phyloP scores from a whole-genome alignment of 306 rosid genomes.

The Vachellia pachyceras region DNA sequence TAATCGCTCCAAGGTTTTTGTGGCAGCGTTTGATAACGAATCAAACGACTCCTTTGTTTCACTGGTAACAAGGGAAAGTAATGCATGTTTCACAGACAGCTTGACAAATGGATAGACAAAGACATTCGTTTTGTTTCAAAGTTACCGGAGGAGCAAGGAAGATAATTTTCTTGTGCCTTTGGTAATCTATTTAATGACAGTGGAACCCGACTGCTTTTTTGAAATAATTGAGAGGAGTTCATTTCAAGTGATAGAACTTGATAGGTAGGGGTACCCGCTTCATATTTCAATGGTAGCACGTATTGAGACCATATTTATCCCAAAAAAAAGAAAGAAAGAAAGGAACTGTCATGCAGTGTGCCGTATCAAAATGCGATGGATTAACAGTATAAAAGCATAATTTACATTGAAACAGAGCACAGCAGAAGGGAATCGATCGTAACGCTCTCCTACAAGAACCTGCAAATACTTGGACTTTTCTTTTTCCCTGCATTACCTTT shows the following conservation, averaged over 20 bases:
- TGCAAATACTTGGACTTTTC: neutral
- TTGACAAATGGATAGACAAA: slow-evolving; percentile 30
- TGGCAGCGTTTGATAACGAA: neutral
- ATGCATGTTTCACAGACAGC: slow-evolving; percentile 36
- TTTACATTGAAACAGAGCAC: slow-evolving; percentile 4
- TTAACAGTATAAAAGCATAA: slow-evolving; percentile 23
- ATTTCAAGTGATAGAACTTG: neutral
- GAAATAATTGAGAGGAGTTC: neutral
- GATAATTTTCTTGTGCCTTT: no score
- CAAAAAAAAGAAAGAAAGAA: slow-evolving; percentile 20
- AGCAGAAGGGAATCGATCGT: neutral
- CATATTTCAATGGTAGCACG: neutral
- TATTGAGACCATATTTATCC: neutral
- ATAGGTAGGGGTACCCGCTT: slow-evolving; percentile 11
- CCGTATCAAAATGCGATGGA: neutral
- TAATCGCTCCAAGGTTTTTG: neutral
- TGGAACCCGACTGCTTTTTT: neutral
- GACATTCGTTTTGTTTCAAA: neutral
- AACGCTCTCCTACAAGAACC: neutral
- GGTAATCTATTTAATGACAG: no score
- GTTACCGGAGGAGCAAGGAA: neutral
- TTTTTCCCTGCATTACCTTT: neutral
- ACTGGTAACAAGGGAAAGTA: neutral
- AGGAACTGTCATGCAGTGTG: slow-evolving; percentile 8
- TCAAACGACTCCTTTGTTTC: neutral